Conservation (phyloP, 73 alveolate species). For the Tetrahymena malaccensis region DNA sequence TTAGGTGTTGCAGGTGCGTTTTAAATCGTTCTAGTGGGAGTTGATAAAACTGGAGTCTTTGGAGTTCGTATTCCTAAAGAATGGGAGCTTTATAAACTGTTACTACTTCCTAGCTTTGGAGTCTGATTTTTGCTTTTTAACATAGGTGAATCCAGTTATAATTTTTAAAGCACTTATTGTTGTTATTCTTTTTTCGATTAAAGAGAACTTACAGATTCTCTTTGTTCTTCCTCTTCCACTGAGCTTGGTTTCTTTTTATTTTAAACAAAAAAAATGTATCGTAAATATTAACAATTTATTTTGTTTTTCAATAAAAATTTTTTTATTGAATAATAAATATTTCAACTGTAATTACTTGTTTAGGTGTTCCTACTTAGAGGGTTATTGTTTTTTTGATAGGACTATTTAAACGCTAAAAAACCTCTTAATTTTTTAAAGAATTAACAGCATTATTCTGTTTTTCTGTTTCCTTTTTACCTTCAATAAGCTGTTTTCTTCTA, state of each 20-base stretch:
- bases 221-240: background rate
- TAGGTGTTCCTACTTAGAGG: background rate
- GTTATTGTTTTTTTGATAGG: background rate
- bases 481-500: background rate
- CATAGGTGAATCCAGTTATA: background rate
- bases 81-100: background rate
- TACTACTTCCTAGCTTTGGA: background rate
- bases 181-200: background rate
- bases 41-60: background rate
- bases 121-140: background rate
- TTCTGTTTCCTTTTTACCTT: background rate
- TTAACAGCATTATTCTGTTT: background rate
- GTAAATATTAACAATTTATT: too few species aligned
- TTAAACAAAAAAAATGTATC: too few species aligned
- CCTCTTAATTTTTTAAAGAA: background rate
- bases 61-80: background rate
- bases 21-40: background rate
- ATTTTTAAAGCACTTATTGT: background rate
- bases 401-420: background rate
- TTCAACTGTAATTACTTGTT: background rate
- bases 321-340: too few species aligned
- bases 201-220: background rate
- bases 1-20: background rate
- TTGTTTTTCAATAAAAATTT: too few species aligned
- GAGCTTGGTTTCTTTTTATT: background rate